Base-by-base conservation (phyloP, 1,139 yeast genomes). In the Pichia cactophila region DNA sequence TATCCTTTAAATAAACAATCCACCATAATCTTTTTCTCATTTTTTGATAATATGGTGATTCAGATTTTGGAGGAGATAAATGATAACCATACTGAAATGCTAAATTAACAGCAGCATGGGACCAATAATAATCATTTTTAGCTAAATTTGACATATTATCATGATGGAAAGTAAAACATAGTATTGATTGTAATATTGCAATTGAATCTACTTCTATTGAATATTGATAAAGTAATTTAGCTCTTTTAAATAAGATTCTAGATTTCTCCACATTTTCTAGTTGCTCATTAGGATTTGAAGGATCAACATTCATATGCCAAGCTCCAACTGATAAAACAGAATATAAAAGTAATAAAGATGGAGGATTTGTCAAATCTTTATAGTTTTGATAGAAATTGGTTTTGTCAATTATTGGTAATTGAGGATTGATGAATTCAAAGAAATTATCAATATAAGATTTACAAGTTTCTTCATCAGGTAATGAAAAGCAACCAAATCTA, bases 71-170 rank as follows among this genome's bases (percentile, higher is more conserved):
- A 36, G 67, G 63, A 42, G 53, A 50, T 58, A 89, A 71, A 62
- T 86, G 92, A 59, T 86, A 73, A 1, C 94, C 94, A 64, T 81
- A 81, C 11, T 90, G 89, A 60, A 84, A 92, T 2, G 94, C 94
- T 47, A 84, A 73, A 12, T 82, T 77, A 37, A 84, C 73, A 0
- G 89, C 92, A 2, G 81, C 79, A 47, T 87, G 73, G 4, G 85
- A 79, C 95, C 95, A 86, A 64, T 83, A 85, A 62, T 77, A 83
- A 2, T 83, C 80, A 61, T 84, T 86, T 52, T 82, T 81, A 41
- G 86, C 77, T 35, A 83, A 83, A 60, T 81, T 87, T 56, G 86
- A 89, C 12, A 88, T 86, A 7, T 87, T 87, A 57, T 84, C 94
- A 81, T 87, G 80, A 67, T 81, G 82, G 61, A 84, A 76, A 2